A percentile compares a stretch with the other conserved stretches of the same genome.
These are phyloP conservation scores for Pichia occidentalis DNA, from an alignment of 805 yeast species.

Conservation along the genomic window DNA sequence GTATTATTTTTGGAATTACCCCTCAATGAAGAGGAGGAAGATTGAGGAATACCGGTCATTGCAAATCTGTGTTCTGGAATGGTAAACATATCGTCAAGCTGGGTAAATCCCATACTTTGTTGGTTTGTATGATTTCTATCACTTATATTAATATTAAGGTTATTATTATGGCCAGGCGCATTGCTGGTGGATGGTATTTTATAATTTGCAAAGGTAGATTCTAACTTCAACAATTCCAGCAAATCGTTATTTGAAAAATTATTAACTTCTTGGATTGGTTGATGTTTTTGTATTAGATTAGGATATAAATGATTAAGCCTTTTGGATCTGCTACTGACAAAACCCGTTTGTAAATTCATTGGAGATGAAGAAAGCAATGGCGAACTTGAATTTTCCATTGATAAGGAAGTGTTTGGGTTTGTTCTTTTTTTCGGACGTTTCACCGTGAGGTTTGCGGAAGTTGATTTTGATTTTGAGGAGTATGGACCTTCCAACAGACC, in stretches of 20 bases:
- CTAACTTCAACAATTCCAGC: conserved; percentile 2
- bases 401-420: conserved; percentile 3
- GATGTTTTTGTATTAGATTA: neutral
- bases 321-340: neutral
- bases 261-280: neutral
- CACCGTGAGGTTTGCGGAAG: no score
- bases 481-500: conserved; percentile 32
- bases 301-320: neutral
- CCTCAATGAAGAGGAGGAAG: conserved; percentile 2
- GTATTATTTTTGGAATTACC: conserved; percentile 9
- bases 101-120: neutral
- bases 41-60: no score
- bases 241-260: conserved; percentile 2
- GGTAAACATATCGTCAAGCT: conserved; percentile 8
- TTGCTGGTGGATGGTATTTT: neutral
- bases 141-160: no score
- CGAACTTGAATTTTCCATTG: conserved; percentile 10
- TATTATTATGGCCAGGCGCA: no score
- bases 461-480: conserved; percentile 6
- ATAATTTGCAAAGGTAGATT: neutral
- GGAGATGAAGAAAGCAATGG: conserved; percentile 11
- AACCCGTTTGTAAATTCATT: conserved; percentile 8
- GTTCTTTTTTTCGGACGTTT: conserved; percentile 6
- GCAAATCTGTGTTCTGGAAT: conserved; percentile 3
- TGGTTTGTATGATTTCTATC: neutral